Percentiles rank a stretch among this genome's conserved stretches.
phyloP scores from a whole-genome alignment of 768 basidiomycete species.

The Tremella yokohamensis region DNA sequence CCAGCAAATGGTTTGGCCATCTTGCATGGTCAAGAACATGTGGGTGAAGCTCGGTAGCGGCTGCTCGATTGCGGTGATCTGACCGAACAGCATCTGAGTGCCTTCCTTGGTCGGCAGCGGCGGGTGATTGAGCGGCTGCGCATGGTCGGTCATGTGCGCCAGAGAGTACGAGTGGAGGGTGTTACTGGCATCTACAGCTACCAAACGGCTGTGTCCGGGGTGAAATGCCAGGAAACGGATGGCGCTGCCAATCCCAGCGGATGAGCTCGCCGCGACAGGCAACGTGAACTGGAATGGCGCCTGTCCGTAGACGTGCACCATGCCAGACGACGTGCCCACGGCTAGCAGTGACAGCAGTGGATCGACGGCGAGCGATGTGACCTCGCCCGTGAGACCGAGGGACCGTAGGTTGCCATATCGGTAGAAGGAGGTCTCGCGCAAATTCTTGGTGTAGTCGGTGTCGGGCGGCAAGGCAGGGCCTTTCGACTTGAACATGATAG shows the following conservation, averaged over 20 bases:
- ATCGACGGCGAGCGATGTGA: constrained; percentile 51
- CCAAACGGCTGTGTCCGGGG: constrained; percentile 31
- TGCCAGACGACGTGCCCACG: constrained; percentile 63
- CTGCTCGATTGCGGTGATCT: constrained; percentile 40
- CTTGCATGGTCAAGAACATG: constrained; percentile 58
- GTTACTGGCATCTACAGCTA: constrained; percentile 33
- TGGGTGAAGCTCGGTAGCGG: constrained; percentile 47
- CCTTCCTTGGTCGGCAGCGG: constrained; percentile 36
- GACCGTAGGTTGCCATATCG: constrained; percentile 47
- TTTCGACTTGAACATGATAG: constrained; percentile 42
- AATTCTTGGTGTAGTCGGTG: constrained; percentile 44
- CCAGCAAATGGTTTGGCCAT: constrained; percentile 67
- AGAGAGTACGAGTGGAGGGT: constrained; percentile 38
- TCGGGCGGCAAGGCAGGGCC: constrained; percentile 23
- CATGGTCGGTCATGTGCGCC: constrained; percentile 31
- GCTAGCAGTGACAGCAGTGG: constrained; percentile 51
- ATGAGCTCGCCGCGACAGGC: constrained; percentile 27
- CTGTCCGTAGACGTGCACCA: constrained; percentile 65
- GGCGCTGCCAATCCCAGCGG: constrained; percentile 10
- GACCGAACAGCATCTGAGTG: constrained; percentile 36
- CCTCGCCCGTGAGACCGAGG: constrained; percentile 47
- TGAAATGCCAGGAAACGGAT: constrained; percentile 34
- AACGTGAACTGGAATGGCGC: constrained; percentile 58
- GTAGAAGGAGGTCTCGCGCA: constrained; percentile 46
- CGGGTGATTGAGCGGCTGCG: constrained; percentile 35